Percentiles rank a stretch among this genome's conserved stretches.
Conservation (phyloP, 1,284 basidiomycete species). For the Melampsora americana region DNA sequence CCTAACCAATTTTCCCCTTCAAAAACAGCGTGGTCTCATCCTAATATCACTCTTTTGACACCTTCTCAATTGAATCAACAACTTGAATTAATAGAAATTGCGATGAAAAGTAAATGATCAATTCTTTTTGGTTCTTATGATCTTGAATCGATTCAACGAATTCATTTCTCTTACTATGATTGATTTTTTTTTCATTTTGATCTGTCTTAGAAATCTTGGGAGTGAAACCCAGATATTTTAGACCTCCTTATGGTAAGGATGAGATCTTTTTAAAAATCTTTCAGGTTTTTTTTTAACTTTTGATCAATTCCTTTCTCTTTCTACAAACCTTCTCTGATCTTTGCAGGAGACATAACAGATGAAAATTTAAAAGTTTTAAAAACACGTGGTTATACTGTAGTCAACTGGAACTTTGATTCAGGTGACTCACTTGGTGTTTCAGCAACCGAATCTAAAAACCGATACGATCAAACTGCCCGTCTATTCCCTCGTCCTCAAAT, state of each 20-base stretch:
- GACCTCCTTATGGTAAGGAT: constrained; percentile 35
- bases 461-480: constrained; percentile 15
- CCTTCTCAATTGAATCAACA: constrained; percentile 16
- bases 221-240: constrained; percentile 34
- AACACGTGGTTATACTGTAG: constrained; percentile 20
- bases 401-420: constrained; percentile 29
- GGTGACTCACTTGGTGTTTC: constrained; percentile 22
- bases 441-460: not conserved
- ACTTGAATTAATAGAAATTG: constrained; percentile 28
- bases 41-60: constrained; percentile 13
- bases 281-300: not conserved
- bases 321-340: not conserved
- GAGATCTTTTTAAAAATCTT: not conserved
- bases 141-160: not conserved
- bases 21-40: constrained; percentile 36
- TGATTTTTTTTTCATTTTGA: not conserved
- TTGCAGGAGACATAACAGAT: not conserved
- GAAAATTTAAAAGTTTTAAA: constrained; percentile 17
- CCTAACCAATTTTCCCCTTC: not conserved
- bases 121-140: not conserved
- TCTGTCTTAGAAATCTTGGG: constrained; percentile 34
- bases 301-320: not conserved
- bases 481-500: constrained; percentile 25
- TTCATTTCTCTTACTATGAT: not conserved
- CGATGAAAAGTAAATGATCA: constrained; percentile 18